These are phyloP conservation scores for Argentina anserina DNA, from an alignment of 306 rosid species.

Conservation along the genomic window DNA sequence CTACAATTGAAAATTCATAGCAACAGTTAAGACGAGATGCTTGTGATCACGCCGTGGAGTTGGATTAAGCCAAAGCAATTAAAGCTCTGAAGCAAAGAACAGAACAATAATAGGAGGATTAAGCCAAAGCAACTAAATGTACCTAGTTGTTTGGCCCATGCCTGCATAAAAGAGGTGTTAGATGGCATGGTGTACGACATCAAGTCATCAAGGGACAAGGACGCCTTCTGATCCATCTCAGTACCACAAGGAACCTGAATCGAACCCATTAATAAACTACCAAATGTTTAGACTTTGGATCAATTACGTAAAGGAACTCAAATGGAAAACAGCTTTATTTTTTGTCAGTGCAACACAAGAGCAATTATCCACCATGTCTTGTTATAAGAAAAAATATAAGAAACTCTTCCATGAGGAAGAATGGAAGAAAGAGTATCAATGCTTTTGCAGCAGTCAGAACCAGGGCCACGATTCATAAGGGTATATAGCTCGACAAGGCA, in stretches of 20 bases:
- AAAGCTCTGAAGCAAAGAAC: slow-evolving; percentile 19
- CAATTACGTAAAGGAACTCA: not conserved
- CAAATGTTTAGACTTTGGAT: not conserved
- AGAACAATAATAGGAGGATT: slow-evolving; percentile 12
- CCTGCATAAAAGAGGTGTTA: slow-evolving; percentile 68
- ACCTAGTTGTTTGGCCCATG: slow-evolving; percentile 75
- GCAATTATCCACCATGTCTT: not conserved
- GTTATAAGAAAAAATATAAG: not conserved
- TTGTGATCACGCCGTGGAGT: no score
- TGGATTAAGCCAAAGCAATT: no score
- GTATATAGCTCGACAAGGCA: slow-evolving; percentile 6
- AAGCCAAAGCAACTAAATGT: slow-evolving; percentile 22
- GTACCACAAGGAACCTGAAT: slow-evolving; percentile 94
- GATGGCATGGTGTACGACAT: slow-evolving; percentile 66
- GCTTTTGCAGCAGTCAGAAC: slow-evolving; percentile 18
- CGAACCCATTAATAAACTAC: slow-evolving; percentile 26
- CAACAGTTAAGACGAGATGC: no score
- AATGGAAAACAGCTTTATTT: not conserved
- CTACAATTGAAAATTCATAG: no score
- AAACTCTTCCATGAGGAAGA: not conserved
- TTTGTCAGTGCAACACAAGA: not conserved
- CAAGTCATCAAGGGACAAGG: no score
- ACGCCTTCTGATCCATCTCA: slow-evolving; percentile 88
- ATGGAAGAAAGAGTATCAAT: not conserved
- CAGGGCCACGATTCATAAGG: slow-evolving; percentile 15